These are phyloP conservation scores for Leccinum griseonigrum DNA, from an alignment of 1,284 basidiomycete species.

Conservation along the genomic window DNA sequence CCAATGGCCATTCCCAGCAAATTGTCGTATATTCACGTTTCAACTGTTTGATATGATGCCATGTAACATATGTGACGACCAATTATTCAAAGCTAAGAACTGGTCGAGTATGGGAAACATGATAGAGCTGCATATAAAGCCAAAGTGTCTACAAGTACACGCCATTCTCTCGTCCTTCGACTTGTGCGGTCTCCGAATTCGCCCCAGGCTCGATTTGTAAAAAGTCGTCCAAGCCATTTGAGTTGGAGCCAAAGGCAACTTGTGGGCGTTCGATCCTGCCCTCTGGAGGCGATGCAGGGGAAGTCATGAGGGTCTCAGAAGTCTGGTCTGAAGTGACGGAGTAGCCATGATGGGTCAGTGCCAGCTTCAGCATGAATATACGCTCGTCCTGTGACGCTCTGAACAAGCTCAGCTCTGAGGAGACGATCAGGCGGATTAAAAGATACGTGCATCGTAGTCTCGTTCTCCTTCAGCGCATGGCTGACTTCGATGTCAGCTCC, in stretches of 20 bases:
- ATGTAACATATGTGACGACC: neutral
- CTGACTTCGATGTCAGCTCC: constrained; percentile 41
- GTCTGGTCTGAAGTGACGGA: constrained; percentile 25
- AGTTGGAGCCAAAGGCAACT: constrained; percentile 4
- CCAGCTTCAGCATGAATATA: constrained; percentile 62
- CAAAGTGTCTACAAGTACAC: constrained; percentile 27
- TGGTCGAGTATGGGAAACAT: neutral
- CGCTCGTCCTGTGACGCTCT: constrained; percentile 74
- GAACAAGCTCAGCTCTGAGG: constrained; percentile 17
- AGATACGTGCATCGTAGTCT: constrained; percentile 42
- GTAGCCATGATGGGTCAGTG: constrained; percentile 62
- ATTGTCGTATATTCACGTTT: neutral
- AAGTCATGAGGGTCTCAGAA: constrained; percentile 2
- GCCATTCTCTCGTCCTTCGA: constrained; percentile 15
- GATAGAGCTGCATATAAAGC: neutral
- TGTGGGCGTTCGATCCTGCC: constrained; percentile 5
- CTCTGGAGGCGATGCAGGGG: neutral
- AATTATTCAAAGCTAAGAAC: neutral
- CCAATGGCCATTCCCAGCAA: neutral
- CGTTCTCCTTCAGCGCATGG: constrained; percentile 53
- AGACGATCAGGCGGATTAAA: neutral
- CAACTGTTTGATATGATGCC: neutral
- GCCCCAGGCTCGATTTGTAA: neutral
- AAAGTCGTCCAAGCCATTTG: constrained; percentile 15
- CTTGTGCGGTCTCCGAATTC: neutral